phyloP scores from a whole-genome alignment of 441 rosid species.

The Raphanus hybrid region DNA sequence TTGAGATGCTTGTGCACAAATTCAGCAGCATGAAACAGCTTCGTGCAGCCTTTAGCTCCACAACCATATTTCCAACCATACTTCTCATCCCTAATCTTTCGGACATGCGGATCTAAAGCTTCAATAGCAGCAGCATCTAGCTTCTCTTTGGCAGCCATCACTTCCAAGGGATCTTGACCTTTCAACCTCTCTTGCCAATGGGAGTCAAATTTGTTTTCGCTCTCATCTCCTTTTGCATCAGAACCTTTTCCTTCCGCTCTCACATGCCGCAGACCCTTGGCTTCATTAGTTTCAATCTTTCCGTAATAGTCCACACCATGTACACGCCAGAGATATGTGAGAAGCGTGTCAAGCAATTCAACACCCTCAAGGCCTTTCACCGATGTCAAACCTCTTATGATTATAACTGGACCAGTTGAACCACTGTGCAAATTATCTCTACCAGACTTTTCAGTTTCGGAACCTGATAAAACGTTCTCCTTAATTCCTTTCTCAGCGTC shows the following conservation, averaged over 20 bases:
- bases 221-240: constrained; percentile 68
- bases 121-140: constrained; percentile 88
- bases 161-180: constrained; percentile 90
- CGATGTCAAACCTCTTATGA: constrained; percentile 83
- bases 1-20: constrained; percentile 99
- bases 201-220: constrained; percentile 80
- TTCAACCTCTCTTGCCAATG: constrained; percentile 91
- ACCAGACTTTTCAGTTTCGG: constrained; percentile 67
- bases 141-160: constrained; percentile 95
- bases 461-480: constrained; percentile 76
- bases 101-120: constrained; percentile 85
- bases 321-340: constrained; percentile 98
- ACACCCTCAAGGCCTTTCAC: constrained; percentile 97
- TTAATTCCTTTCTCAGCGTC: constrained; percentile 85
- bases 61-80: constrained; percentile 99
- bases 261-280: constrained; percentile 91
- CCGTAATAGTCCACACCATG: constrained; percentile 98
- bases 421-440: constrained; percentile 81
- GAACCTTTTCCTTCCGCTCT: constrained; percentile 82
- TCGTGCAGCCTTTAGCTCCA: constrained; percentile 99
- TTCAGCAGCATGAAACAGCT: constrained; percentile 98
- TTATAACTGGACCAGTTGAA: constrained; percentile 85
- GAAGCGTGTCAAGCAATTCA: constrained; percentile 88
- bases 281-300: constrained; percentile 81
- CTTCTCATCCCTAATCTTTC: constrained; percentile 98